These are phyloP conservation scores for Clitocybe nebularis DNA, from an alignment of 1,284 basidiomycete species.

Conservation along the genomic window DNA sequence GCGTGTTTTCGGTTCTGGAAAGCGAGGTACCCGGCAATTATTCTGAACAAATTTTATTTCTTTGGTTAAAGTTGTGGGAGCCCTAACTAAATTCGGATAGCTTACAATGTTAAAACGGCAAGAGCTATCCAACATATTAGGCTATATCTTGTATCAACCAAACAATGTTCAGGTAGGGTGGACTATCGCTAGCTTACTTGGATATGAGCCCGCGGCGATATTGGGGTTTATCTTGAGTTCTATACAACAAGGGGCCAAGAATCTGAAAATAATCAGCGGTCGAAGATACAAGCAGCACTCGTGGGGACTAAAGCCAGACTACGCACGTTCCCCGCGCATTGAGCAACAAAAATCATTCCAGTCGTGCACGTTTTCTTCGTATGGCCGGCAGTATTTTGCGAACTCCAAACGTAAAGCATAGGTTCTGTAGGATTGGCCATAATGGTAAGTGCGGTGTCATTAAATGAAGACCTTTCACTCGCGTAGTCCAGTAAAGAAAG, in stretches of 20 bases:
- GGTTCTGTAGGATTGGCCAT: slow-evolving; percentile 24
- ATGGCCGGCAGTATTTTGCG: slow-evolving; percentile 41
- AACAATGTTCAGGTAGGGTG: neutral
- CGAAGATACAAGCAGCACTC: neutral
- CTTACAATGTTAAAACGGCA: slow-evolving; percentile 27
- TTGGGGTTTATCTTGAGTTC: slow-evolving; percentile 34
- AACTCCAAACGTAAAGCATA: slow-evolving; percentile 39
- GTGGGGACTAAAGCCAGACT: neutral
- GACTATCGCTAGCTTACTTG: slow-evolving; percentile 22
- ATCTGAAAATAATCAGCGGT: slow-evolving; percentile 30
- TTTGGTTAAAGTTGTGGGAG: neutral
- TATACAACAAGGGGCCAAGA: slow-evolving; percentile 37
- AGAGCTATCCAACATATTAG: slow-evolving; percentile 36
- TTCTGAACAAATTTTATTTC: slow-evolving; percentile 16
- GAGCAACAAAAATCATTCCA: slow-evolving; percentile 37
- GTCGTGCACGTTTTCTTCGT: slow-evolving; percentile 40
- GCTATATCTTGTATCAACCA: slow-evolving; percentile 17
- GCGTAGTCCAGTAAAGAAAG: slow-evolving; percentile 32
- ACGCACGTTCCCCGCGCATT: slow-evolving; percentile 39
- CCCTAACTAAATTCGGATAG: neutral
- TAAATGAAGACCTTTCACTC: slow-evolving; percentile 2
- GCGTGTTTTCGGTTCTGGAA: slow-evolving; percentile 39
- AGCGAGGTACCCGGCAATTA: slow-evolving; percentile 36
- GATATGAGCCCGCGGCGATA: slow-evolving; percentile 35
- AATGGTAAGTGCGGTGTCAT: slow-evolving; percentile 3